phyloP scores from a whole-genome alignment of 1,139 yeast species.

The Kodamaea arcana region DNA sequence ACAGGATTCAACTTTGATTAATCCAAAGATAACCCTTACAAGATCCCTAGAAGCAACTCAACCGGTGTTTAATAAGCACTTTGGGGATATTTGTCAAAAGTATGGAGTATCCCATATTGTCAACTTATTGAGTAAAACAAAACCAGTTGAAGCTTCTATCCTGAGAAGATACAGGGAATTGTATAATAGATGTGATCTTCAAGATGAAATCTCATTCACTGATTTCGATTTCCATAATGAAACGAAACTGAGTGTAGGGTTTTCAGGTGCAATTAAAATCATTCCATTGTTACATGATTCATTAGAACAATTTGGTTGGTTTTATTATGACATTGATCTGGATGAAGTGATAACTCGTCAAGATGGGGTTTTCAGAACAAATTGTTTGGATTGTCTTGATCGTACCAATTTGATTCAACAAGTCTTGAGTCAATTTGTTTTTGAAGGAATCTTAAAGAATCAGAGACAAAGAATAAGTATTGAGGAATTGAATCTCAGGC shows the following conservation, averaged over 20 bases:
- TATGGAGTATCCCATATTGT: conserved; percentile 88
- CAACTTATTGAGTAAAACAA: conserved; percentile 70
- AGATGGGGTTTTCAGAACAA: conserved; percentile 84
- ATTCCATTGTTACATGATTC: conserved; percentile 61
- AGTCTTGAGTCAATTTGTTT: conserved; percentile 57
- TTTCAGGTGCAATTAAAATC: conserved; percentile 74
- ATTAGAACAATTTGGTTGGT: conserved; percentile 69
- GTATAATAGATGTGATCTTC: conserved; percentile 36
- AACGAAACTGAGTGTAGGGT: conserved; percentile 77
- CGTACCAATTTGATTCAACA: conserved; percentile 93
- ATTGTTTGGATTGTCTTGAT: conserved; percentile 93
- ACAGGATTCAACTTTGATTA: conserved; percentile 81
- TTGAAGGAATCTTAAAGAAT: conserved; percentile 63
- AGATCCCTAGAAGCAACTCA: conserved; percentile 90
- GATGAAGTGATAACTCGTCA: conserved; percentile 59
- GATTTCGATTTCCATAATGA: conserved; percentile 94
- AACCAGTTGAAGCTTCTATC: conserved; percentile 71
- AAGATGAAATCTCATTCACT: conserved; percentile 55
- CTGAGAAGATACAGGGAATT: conserved; percentile 65
- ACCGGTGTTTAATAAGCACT: conserved; percentile 82
- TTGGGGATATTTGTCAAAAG: conserved; percentile 59
- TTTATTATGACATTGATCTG: conserved; percentile 49
- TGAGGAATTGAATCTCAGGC: conserved; percentile 57
- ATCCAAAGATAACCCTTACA: conserved; percentile 82
- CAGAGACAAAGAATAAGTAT: conserved; percentile 23